Percentiles rank a stretch among this genome's conserved stretches.
phyloP scores from a whole-genome alignment of 495 filamentous ascomycete genomes.

The Neurospora sp. region DNA sequence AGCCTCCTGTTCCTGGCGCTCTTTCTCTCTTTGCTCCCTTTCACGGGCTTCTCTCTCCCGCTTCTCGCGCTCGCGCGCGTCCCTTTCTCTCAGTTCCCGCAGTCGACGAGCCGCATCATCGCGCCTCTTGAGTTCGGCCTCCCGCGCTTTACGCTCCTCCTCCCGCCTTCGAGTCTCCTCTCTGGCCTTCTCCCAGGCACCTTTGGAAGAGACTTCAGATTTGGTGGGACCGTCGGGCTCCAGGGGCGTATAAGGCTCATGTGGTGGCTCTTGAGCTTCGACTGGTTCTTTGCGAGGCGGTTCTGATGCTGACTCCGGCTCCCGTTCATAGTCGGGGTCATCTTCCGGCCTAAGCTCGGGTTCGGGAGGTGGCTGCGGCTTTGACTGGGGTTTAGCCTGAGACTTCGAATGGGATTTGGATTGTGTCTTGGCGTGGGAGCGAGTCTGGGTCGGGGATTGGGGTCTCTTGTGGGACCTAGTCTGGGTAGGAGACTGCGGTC shows the following conservation, averaged over 20 bases:
- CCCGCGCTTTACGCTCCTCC: conserved; percentile 47
- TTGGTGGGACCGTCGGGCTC: conserved; percentile 8
- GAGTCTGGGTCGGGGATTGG: conserved; percentile 1
- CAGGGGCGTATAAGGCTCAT: conserved; percentile 29
- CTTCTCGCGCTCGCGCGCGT: conserved; percentile 45
- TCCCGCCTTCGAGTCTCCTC: conserved; percentile 56
- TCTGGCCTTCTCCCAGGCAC: conserved; percentile 58
- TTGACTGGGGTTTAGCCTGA: background rate
- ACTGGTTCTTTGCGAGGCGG: background rate
- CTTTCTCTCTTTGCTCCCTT: conserved; percentile 25
- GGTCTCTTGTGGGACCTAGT: background rate
- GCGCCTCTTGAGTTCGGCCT: conserved; percentile 36
- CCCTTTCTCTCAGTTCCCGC: conserved; percentile 48
- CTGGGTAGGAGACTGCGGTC: background rate
- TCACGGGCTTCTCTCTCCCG: conserved; percentile 42
- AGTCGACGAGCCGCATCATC: conserved; percentile 41
- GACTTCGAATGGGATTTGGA: background rate
- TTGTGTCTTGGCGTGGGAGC: background rate
- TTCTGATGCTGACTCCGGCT: conserved; percentile 7
- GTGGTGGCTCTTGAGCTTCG: conserved; percentile 18
- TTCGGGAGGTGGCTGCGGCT: conserved; percentile 3
- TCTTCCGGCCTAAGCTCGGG: conserved; percentile 16
- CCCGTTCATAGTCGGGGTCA: conserved; percentile 15
- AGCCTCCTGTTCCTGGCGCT: conserved; percentile 27
- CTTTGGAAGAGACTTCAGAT: conserved; percentile 25